Percentiles rank a stretch among this genome's conserved stretches.
phyloP scores from a whole-genome alignment of 1,284 basidiomycete genomes.

The Ganoderma sinense region DNA sequence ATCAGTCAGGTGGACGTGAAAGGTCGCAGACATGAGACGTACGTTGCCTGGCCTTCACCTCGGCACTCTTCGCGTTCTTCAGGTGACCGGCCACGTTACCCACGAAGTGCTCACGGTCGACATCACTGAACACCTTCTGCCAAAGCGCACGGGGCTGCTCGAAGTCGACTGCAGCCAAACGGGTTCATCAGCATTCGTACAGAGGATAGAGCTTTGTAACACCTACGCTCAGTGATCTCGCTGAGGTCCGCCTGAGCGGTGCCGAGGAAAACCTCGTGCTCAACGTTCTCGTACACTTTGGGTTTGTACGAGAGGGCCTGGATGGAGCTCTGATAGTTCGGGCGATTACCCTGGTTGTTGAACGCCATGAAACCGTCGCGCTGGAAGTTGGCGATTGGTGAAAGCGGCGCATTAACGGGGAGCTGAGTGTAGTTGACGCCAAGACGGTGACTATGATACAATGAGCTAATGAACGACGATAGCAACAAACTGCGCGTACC shows the following conservation, averaged over 20 bases:
- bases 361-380: slow-evolving; percentile 76
- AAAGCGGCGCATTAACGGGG: slow-evolving; percentile 86
- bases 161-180: slow-evolving; percentile 75
- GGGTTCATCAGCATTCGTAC: not conserved
- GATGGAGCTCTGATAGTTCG: slow-evolving; percentile 87
- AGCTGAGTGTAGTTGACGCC: slow-evolving; percentile 90
- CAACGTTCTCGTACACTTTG: slow-evolving; percentile 49
- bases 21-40: slow-evolving; percentile 41
- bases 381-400: slow-evolving; percentile 87
- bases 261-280: slow-evolving; percentile 82
- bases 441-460: slow-evolving; percentile 68
- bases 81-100: slow-evolving; percentile 83
- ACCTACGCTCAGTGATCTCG: slow-evolving; percentile 81
- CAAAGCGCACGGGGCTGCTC: slow-evolving; percentile 89
- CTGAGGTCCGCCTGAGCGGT: slow-evolving; percentile 78
- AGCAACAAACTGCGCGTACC: slow-evolving; percentile 10
- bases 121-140: slow-evolving; percentile 79
- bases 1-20: not conserved
- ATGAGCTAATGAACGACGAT: not conserved
- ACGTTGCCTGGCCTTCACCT: slow-evolving; percentile 77
- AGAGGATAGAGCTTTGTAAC: not conserved
- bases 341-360: slow-evolving; percentile 82
- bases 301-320: slow-evolving; percentile 58
- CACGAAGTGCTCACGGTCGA: slow-evolving; percentile 74
- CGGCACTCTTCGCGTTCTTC: slow-evolving; percentile 66